Evolutionary conservation across 176 grass and related monocot genomes (phyloP).

Genomic region (Bromus sterilis): DNA sequence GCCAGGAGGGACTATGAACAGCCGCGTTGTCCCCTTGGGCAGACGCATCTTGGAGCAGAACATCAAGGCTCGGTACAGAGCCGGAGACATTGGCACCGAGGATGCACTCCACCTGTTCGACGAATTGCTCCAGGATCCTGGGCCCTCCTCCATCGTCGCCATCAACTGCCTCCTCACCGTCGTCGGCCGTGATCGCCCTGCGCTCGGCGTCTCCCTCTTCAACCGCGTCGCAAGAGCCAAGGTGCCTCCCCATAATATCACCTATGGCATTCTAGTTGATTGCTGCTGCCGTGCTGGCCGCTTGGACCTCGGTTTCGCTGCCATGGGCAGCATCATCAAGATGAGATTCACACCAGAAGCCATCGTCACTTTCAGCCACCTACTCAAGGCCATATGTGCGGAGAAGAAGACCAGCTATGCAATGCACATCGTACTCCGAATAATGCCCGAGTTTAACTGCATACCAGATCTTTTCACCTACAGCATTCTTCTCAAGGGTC

Average conservation of each 20-base stretch:
- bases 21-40: background rate
- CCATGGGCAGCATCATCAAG: background rate
- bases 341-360: background rate
- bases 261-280: background rate
- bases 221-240: background rate
- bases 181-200: background rate
- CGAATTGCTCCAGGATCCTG: background rate
- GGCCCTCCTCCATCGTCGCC: background rate
- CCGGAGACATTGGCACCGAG: background rate
- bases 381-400: constrained; percentile 15
- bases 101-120: background rate
- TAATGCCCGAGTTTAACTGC: constrained; percentile 17
- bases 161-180: background rate
- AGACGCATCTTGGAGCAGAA: background rate
- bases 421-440: constrained; percentile 1
- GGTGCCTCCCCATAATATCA: background rate
- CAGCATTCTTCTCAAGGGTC: constrained; percentile 17
- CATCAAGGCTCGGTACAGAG: background rate
- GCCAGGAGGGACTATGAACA: no score
- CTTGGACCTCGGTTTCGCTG: background rate
- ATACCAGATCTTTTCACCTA: background rate
- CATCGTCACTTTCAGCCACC: background rate
- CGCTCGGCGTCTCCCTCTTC: background rate
- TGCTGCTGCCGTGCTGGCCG: background rate
- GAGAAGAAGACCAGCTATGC: background rate